Percentiles rank a stretch among this genome's conserved stretches.
phyloP scores from a whole-genome alignment of 176 grass and related monocot genomes.

The Panicum miliaceum region DNA sequence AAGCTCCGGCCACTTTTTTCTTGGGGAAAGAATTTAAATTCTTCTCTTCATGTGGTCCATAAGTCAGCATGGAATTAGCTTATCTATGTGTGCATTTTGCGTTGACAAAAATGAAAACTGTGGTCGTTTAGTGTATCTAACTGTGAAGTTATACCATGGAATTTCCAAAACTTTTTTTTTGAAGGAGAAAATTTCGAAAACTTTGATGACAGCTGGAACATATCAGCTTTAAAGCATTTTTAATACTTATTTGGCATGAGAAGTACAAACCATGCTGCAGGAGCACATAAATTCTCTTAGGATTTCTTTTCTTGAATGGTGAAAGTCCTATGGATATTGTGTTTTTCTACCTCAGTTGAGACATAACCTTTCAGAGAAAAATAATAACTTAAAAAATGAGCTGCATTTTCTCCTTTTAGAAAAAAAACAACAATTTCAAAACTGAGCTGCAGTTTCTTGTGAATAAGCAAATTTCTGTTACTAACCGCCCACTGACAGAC shows the following conservation, averaged over 20 bases:
- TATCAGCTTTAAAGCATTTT: conserved; percentile 18
- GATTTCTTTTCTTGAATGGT: conserved; percentile 13
- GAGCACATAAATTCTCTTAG: conserved; percentile 14
- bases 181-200: conserved; percentile 25
- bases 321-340: neutral
- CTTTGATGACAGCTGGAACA: conserved; percentile 4
- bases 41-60: conserved; percentile 16
- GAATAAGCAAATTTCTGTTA: conserved; percentile 22
- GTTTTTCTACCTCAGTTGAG: conserved; percentile 14
- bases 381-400: conserved; percentile 2
- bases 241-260: conserved; percentile 2
- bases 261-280: neutral
- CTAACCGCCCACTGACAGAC: conserved; percentile 28
- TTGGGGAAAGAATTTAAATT: neutral
- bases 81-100: conserved; percentile 1
- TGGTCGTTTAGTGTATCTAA: conserved; percentile 21
- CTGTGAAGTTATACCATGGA: neutral
- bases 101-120: conserved; percentile 37
- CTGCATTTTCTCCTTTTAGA: conserved; percentile 12
- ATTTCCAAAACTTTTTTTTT: conserved; percentile 16
- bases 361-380: conserved; percentile 17
- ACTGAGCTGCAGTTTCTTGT: conserved; percentile 13
- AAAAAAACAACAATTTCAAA: conserved; percentile 15
- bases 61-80: conserved; percentile 7
- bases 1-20: conserved; percentile 20